A percentile compares a stretch with the other conserved stretches of the same genome.
phyloP scores from a whole-genome alignment of 768 basidiomycete species.

The Collybia mongolica region DNA sequence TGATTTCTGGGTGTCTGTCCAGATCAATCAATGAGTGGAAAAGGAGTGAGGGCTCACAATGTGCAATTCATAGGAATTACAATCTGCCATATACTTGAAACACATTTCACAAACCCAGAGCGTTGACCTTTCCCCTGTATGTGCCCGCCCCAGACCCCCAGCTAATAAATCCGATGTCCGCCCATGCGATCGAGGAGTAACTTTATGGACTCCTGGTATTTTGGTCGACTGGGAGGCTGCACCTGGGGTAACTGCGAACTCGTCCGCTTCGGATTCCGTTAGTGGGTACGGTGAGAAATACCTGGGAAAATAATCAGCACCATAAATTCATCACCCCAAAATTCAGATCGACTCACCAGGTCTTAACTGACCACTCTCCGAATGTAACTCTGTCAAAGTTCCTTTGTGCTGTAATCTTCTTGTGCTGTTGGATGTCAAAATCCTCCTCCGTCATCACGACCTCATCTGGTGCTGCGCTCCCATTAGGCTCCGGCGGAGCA shows the following conservation, averaged over 20 bases:
- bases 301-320: constrained; percentile 39
- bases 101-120: constrained; percentile 91
- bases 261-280: constrained; percentile 63
- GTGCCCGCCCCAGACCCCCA: constrained; percentile 54
- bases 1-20: constrained; percentile 45
- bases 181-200: constrained; percentile 59
- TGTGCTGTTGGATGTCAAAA: constrained; percentile 65
- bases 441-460: constrained; percentile 64
- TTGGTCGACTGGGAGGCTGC: constrained; percentile 28
- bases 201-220: constrained; percentile 49
- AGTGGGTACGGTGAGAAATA: constrained; percentile 94
- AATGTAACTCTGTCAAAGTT: constrained; percentile 90
- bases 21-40: constrained; percentile 1
- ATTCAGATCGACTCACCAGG: constrained; percentile 57
- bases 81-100: constrained; percentile 94
- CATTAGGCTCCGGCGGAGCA: constrained; percentile 6
- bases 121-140: constrained; percentile 46
- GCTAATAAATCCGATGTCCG: constrained; percentile 74
- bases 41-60: constrained; percentile 43
- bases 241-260: constrained; percentile 23
- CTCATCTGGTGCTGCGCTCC: constrained; percentile 20
- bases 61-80: constrained; percentile 62
- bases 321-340: background rate
- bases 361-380: constrained; percentile 83
- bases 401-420: constrained; percentile 63